phyloP scores from a whole-genome alignment of 225 moss, liverwort and hornwort genomes.

The Takakia lepidozioides region DNA sequence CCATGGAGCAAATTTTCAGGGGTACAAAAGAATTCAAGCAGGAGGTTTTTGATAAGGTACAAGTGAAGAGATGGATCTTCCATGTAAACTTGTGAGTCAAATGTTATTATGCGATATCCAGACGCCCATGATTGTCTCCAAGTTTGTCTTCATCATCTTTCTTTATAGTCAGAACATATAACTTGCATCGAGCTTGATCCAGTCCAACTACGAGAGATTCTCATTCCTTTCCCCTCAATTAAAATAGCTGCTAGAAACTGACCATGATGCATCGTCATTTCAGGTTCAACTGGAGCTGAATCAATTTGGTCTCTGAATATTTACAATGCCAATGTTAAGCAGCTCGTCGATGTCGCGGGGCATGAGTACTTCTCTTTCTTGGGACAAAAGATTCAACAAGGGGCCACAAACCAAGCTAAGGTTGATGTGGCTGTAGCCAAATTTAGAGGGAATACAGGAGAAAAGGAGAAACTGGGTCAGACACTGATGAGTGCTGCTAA shows the following conservation, averaged over 20 bases:
- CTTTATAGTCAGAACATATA: too few species aligned
- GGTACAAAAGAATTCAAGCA: conserved; percentile 40
- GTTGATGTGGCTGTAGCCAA: conserved; percentile 50
- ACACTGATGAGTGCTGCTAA: conserved; percentile 32
- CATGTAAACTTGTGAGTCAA: too few species aligned
- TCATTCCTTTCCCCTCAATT: too few species aligned
- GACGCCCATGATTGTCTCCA: too few species aligned
- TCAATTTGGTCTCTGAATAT: conserved; percentile 50
- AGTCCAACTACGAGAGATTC: too few species aligned
- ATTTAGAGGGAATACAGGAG: conserved; percentile 41
- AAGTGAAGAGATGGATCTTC: too few species aligned
- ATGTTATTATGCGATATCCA: too few species aligned
- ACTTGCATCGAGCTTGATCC: too few species aligned
- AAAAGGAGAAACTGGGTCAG: conserved; percentile 34
- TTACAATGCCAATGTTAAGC: conserved; percentile 63
- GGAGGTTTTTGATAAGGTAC: conserved; percentile 34
- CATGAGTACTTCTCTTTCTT: conserved; percentile 53
- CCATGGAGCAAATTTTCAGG: conserved; percentile 49
- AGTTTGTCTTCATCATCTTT: too few species aligned
- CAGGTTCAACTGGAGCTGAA: conserved; percentile 47
- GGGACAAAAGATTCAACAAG: conserved; percentile 46
- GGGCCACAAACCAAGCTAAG: conserved; percentile 45
- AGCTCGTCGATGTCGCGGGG: conserved; percentile 45
- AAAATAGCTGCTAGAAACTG: too few species aligned
- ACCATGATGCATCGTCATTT: too few species aligned